Evolutionary conservation across 345 rosid genomes (phyloP).

Genomic region (Raphanus raphanistrum): DNA sequence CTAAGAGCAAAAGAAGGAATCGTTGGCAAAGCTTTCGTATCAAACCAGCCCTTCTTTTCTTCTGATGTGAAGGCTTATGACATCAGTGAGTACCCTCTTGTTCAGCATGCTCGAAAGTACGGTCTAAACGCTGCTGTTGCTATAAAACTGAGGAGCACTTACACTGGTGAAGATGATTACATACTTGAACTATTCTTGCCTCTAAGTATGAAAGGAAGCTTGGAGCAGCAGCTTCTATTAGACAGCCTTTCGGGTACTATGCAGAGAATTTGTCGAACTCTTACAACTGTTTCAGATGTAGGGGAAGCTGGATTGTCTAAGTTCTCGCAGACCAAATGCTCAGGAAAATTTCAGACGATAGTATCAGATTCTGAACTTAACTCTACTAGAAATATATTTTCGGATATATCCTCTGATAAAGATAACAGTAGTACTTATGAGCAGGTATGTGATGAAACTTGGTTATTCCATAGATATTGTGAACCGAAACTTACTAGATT

Average conservation of each 20-base stretch:
- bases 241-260: constrained; percentile 77
- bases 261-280: constrained; percentile 79
- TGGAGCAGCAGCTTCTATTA: constrained; percentile 83
- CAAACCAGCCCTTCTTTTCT: constrained; percentile 73
- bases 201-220: constrained; percentile 62
- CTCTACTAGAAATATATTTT: constrained; percentile 36
- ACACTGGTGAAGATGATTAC: constrained; percentile 79
- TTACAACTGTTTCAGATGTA: constrained; percentile 72
- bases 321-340: constrained; percentile 16
- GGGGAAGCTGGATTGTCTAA: no score
- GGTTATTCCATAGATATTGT: not conserved
- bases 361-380: constrained; percentile 39
- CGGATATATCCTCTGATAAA: constrained; percentile 41
- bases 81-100: constrained; percentile 77
- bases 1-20: constrained; percentile 83
- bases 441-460: constrained; percentile 45
- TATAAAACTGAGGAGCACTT: constrained; percentile 77
- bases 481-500: not conserved
- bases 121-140: constrained; percentile 91
- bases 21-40: constrained; percentile 85
- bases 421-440: constrained; percentile 39
- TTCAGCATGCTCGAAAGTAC: constrained; percentile 86
- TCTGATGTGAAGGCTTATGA: constrained; percentile 76
- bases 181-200: constrained; percentile 90
- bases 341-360: constrained; percentile 40